Percentiles rank a stretch among this genome's conserved stretches.
Evolutionary conservation across 768 basidiomycete genomes (phyloP).

Genomic region (Rhodotorula babjevae): DNA sequence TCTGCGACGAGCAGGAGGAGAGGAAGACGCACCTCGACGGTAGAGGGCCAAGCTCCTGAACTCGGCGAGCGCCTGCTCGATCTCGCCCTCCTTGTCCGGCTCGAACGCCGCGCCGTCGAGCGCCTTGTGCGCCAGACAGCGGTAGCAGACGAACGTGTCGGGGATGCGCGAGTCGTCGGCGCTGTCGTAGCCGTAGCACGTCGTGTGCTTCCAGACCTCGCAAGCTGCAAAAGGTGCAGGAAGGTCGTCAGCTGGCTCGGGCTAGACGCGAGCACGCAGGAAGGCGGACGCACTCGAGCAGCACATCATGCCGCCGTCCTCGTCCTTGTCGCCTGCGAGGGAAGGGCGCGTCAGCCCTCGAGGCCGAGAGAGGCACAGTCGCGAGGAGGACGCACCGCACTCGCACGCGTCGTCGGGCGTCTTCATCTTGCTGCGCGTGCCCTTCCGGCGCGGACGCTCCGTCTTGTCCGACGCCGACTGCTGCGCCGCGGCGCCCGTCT

Average conservation of each 20-base stretch:
- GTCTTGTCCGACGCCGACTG: accelerated
- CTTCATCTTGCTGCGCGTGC: background rate
- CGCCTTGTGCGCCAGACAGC: constrained; percentile 9
- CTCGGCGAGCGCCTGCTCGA: constrained; percentile 22
- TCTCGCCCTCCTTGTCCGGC: constrained; percentile 10
- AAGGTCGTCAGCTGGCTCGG: too few species aligned
- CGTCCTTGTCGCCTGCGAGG: constrained; percentile 16
- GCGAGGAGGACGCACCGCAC: constrained; percentile 9
- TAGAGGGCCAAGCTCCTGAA: constrained; percentile 26
- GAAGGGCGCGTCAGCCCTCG: background rate
- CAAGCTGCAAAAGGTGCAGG: constrained; percentile 3
- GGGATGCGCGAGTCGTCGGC: constrained; percentile 6
- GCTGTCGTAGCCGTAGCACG: constrained; percentile 24
- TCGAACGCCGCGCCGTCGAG: background rate
- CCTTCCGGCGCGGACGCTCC: background rate
- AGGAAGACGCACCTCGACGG: constrained; percentile 19
- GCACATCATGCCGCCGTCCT: constrained; percentile 23
- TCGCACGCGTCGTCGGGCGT: constrained; percentile 13
- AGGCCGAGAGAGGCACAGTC: too few species aligned
- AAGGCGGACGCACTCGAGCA: constrained; percentile 7
- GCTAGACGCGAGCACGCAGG: too few species aligned
- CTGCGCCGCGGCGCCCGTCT: background rate
- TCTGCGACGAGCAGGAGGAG: too few species aligned
- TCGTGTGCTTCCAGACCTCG: constrained; percentile 28
- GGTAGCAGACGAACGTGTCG: constrained; percentile 31